Conservation (phyloP, 805 yeast species). For the Saccharomycopsis sp. region DNA sequence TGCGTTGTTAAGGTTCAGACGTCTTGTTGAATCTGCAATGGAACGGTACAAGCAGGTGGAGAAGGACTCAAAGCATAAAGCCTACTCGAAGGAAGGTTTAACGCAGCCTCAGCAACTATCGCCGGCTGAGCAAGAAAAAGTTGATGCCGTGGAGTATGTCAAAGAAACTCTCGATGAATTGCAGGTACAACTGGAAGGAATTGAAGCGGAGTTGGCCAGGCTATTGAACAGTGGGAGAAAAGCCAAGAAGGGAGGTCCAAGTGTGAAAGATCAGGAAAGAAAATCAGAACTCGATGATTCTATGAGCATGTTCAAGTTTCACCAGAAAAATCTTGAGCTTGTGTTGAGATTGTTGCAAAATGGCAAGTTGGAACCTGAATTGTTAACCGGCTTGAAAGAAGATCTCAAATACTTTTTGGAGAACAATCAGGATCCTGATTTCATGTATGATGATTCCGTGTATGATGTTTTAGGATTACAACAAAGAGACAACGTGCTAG, state of each 20-base stretch:
- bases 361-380: constrained; percentile 70
- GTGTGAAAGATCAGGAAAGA: constrained; percentile 51
- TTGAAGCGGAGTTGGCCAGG: constrained; percentile 19
- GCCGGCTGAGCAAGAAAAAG: constrained; percentile 18
- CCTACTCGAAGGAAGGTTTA: constrained; percentile 87
- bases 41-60: constrained; percentile 93
- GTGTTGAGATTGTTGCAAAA: constrained; percentile 70
- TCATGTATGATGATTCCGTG: constrained; percentile 86
- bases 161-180: constrained; percentile 32
- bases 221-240: constrained; percentile 11
- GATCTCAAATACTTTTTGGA: constrained; percentile 92
- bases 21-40: constrained; percentile 57
- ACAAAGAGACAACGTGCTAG: constrained; percentile 27
- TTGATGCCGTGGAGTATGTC: constrained; percentile 43
- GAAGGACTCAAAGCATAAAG: constrained; percentile 86
- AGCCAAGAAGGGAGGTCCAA: constrained; percentile 14
- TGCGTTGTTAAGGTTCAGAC: constrained; percentile 21
- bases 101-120: constrained; percentile 30
- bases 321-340: constrained; percentile 67
- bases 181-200: constrained; percentile 17
- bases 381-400: constrained; percentile 68
- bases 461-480: constrained; percentile 78
- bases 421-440: constrained; percentile 85
- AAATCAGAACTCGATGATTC: constrained; percentile 54
- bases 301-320: constrained; percentile 70